Percentiles rank a stretch among this genome's conserved stretches.
Evolutionary conservation across 345 rosid genomes (phyloP).

Genomic region (Pistacia integerrima): DNA sequence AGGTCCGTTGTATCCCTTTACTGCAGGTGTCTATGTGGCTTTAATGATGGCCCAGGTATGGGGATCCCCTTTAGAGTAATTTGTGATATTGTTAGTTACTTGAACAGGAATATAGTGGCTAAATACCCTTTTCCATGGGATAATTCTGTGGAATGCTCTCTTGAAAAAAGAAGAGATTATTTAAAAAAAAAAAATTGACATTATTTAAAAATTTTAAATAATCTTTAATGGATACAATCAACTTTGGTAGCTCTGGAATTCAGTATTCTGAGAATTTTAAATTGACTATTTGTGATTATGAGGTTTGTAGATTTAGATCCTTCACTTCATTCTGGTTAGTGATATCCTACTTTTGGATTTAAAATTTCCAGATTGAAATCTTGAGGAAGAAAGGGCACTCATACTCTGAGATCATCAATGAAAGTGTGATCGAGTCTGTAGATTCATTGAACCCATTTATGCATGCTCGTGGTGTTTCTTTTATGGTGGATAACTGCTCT

Average conservation of each 20-base stretch:
- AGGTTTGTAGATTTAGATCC: conserved; percentile 5
- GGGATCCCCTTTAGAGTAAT: background rate
- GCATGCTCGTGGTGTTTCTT: conserved; percentile 96
- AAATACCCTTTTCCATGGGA: background rate
- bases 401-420: conserved; percentile 90
- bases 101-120: background rate
- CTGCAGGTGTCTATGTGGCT: conserved; percentile 89
- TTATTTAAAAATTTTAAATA: background rate
- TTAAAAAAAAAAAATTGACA: background rate
- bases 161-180: background rate
- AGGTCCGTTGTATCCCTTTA: conserved; percentile 80
- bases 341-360: background rate
- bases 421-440: conserved; percentile 87
- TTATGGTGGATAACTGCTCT: conserved; percentile 95
- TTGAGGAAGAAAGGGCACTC: conserved; percentile 98
- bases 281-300: background rate
- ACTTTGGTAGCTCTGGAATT: background rate
- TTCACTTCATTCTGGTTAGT: background rate
- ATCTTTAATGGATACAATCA: background rate
- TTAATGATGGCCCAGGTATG: conserved; percentile 98
- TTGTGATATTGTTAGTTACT: background rate
- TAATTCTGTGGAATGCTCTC: background rate
- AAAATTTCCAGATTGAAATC: conserved; percentile 65
- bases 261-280: background rate
- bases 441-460: conserved; percentile 94